Evolutionary conservation across 306 rosid species (phyloP).

Genomic region (Citrullus mucosospermus): DNA sequence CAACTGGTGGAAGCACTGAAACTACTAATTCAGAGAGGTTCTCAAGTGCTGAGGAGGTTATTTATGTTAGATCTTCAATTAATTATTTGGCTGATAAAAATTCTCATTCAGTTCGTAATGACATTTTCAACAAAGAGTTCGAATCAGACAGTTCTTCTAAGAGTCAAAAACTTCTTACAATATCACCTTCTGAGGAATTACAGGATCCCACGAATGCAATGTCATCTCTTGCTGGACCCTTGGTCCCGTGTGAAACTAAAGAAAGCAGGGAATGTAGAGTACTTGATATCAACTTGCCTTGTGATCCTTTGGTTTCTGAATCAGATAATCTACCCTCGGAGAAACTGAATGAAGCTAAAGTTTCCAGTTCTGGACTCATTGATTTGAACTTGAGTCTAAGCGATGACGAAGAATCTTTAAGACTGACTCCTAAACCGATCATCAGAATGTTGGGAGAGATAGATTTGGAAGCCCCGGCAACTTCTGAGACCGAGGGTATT

Average conservation of each 20-base stretch:
- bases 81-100: not conserved
- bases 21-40: conserved; percentile 1
- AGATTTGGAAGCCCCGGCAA: conserved; percentile 65
- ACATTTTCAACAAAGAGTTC: not conserved
- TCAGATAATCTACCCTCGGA: conserved; percentile 23
- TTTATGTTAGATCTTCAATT: not conserved
- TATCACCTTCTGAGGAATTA: conserved; percentile 49
- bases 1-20: not conserved
- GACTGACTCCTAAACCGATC: conserved; percentile 16
- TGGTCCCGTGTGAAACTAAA: conserved; percentile 26
- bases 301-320: conserved; percentile 43
- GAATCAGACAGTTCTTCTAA: not conserved
- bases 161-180: conserved; percentile 44
- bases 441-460: conserved; percentile 25
- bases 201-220: conserved; percentile 42
- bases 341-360: conserved; percentile 20
- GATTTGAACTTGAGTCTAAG: conserved; percentile 67
- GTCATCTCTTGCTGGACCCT: conserved; percentile 25
- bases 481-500: conserved; percentile 33
- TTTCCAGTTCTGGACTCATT: conserved; percentile 29
- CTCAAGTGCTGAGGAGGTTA: not conserved
- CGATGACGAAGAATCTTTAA: conserved; percentile 56
- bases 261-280: conserved; percentile 21
- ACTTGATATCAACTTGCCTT: conserved; percentile 80
- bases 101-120: not conserved